Evolutionary conservation across 768 basidiomycete species (phyloP).

Genomic region (Collybiopsis luxurians): DNA sequence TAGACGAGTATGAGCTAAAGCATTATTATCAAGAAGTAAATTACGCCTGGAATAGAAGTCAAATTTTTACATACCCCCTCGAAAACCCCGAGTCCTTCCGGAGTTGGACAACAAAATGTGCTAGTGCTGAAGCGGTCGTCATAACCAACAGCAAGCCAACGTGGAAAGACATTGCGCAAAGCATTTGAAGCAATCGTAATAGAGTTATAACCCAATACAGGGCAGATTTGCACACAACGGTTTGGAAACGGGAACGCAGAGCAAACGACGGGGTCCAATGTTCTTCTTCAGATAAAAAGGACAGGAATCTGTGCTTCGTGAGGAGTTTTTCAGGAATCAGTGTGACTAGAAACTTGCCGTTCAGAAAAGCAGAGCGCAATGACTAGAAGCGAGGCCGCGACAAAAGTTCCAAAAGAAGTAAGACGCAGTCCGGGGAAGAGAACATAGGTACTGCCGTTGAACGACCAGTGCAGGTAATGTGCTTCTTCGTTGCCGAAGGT

Average conservation of each 20-base stretch:
- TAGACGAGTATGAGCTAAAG: background rate
- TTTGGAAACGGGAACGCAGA: conserved; percentile 38
- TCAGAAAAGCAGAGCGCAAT: conserved; percentile 50
- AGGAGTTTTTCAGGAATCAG: background rate
- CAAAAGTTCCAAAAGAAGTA: conserved; percentile 46
- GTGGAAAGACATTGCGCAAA: conserved; percentile 70
- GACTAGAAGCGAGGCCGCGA: conserved; percentile 43
- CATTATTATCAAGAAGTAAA: too few species aligned
- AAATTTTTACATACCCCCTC: background rate
- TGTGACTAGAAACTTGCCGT: conserved; percentile 38
- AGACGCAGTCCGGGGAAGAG: conserved; percentile 39
- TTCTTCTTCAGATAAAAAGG: conserved; percentile 46
- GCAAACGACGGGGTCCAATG: conserved; percentile 43
- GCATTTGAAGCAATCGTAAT: conserved; percentile 71
- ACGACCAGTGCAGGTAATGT: conserved; percentile 38
- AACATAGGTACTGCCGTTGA: conserved; percentile 32
- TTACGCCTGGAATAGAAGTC: background rate
- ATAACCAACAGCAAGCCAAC: conserved; percentile 51
- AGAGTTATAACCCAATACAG: conserved; percentile 59
- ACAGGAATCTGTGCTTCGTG: conserved; percentile 39
- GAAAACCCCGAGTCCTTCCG: conserved; percentile 12
- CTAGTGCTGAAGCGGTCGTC: conserved; percentile 44
- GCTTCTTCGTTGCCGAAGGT: conserved; percentile 20
- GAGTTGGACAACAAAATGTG: conserved; percentile 58
- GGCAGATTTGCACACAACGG: conserved; percentile 50